Conservation (phyloP, 1,284 basidiomycete species). For the Takashimella tepidaria region DNA sequence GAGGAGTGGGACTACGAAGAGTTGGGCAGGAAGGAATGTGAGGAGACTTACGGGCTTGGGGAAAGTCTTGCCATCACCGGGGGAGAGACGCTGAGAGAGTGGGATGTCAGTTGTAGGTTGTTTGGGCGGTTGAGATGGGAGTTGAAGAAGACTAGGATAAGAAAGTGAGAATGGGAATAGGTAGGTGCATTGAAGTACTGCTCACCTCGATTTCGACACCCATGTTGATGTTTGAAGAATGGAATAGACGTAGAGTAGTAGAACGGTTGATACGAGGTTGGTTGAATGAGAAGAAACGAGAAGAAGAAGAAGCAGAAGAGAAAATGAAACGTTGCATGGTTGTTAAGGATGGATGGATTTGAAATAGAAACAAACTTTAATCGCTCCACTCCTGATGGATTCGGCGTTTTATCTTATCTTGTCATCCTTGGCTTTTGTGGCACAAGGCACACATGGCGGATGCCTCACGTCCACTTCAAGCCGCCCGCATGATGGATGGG, state of each 20-base stretch:
- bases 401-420: background rate
- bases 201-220: conserved; percentile 46
- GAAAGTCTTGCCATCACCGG: conserved; percentile 48
- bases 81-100: conserved; percentile 31
- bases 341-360: background rate
- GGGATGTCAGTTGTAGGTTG: background rate
- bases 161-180: background rate
- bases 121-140: background rate
- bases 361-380: background rate
- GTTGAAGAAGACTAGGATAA: background rate
- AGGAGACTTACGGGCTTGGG: conserved; percentile 43
- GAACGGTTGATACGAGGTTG: conserved; percentile 13
- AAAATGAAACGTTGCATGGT: too few species aligned
- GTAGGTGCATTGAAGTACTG: background rate
- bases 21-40: too few species aligned
- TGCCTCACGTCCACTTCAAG: too few species aligned
- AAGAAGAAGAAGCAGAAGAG: too few species aligned
- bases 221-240: conserved; percentile 44
- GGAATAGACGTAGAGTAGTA: conserved; percentile 28
- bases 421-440: background rate
- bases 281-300: conserved; percentile 11
- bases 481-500: too few species aligned
- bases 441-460: background rate
- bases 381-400: background rate
- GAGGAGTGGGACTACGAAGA: too few species aligned